Conservation (phyloP, 2,329 filamentous ascomycete species). For the Canariomyces notabilis region DNA sequence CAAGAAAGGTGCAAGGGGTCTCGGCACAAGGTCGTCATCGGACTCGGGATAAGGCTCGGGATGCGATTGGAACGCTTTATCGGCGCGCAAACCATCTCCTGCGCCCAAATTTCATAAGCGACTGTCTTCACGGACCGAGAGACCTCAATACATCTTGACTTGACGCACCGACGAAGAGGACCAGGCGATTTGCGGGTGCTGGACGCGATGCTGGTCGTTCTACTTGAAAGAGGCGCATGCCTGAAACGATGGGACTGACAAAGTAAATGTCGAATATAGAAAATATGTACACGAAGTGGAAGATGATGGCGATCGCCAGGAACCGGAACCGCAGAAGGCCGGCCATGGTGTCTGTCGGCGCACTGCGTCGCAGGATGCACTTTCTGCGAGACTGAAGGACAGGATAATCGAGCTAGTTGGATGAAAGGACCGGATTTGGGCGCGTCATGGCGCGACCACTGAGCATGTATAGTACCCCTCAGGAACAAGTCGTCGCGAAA, state of each 20-base stretch:
- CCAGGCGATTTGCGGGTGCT: constrained; percentile 81
- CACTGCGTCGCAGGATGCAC: constrained; percentile 7
- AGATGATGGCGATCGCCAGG: constrained; percentile 79
- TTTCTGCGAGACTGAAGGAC: not conserved
- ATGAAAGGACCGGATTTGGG: constrained; percentile 9
- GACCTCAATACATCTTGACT: constrained; percentile 7
- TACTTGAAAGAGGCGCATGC: constrained; percentile 78
- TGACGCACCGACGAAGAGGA: constrained; percentile 82
- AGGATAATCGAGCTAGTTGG: not conserved
- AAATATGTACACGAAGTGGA: constrained; percentile 88
- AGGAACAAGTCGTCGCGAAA: no score
- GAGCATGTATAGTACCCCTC: no score
- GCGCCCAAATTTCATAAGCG: constrained; percentile 4
- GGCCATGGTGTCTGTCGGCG: constrained; percentile 42
- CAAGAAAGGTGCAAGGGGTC: constrained; percentile 83
- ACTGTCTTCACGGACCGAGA: not conserved
- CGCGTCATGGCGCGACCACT: constrained; percentile 17
- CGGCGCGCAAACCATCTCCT: constrained; percentile 90
- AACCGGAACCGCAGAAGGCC: constrained; percentile 68
- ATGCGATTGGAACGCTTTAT: constrained; percentile 94
- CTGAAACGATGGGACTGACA: constrained; percentile 91
- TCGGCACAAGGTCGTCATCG: constrained; percentile 61
- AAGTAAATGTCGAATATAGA: constrained; percentile 99
- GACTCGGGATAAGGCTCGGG: constrained; percentile 74
- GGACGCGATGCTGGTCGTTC: constrained; percentile 54